Conservation (phyloP, 306 rosid genomes). For the Lupinus albus region DNA sequence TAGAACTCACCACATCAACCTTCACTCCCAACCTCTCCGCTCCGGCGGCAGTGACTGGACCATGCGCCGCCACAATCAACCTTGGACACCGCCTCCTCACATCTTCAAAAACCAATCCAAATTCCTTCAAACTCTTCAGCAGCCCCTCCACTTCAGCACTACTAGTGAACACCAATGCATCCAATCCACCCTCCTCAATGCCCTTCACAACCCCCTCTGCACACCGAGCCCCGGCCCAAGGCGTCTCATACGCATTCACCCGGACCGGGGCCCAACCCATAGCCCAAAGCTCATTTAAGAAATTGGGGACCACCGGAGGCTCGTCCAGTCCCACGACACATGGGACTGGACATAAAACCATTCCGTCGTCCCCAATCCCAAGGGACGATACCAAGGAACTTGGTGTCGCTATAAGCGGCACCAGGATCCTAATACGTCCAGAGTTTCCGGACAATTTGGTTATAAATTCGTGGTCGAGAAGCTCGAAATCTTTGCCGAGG, state of each 20-base stretch:
- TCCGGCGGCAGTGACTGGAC: conserved; percentile 71
- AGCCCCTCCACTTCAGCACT: conserved; percentile 86
- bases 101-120: conserved; percentile 60
- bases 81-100: conserved; percentile 53
- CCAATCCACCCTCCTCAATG: conserved; percentile 49
- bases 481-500: conserved; percentile 76
- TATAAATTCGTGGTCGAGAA: conserved; percentile 46
- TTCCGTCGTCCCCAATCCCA: conserved; percentile 51
- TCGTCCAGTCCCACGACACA: conserved; percentile 57
- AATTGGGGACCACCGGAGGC: conserved; percentile 73
- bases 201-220: conserved; percentile 57
- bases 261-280: conserved; percentile 57
- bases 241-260: conserved; percentile 73
- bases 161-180: conserved; percentile 73
- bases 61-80: conserved; percentile 70
- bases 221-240: conserved; percentile 66
- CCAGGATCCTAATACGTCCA: conserved; percentile 47
- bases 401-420: conserved; percentile 65
- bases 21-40: conserved; percentile 64
- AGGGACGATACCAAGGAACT: conserved; percentile 49
- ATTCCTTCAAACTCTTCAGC: conserved; percentile 59
- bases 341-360: conserved; percentile 67
- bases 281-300: conserved; percentile 51
- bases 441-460: conserved; percentile 39
- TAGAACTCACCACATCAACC: conserved; percentile 71